Evolutionary conservation across 495 filamentous ascomycete species (phyloP).

Genomic region (Penicillium lagena): DNA sequence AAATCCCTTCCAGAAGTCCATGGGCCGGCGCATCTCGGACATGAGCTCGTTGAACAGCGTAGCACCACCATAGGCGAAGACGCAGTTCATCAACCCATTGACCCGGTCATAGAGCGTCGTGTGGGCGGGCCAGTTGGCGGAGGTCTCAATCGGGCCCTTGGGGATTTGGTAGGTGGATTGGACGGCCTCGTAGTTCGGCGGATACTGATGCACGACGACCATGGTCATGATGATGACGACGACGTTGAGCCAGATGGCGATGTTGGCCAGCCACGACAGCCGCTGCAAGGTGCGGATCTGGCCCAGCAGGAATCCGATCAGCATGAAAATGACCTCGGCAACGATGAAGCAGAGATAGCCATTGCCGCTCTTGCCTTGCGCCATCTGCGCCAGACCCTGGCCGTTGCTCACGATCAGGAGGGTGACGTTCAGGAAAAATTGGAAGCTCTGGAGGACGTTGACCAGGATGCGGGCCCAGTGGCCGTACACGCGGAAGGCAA

Average conservation of each 20-base stretch:
- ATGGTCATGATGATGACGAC: conserved; percentile 45
- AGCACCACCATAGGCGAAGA: conserved; percentile 54
- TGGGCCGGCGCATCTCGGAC: conserved; percentile 57
- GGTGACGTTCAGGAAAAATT: conserved; percentile 46
- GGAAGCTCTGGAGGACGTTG: conserved; percentile 48
- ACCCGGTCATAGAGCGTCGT: conserved; percentile 30
- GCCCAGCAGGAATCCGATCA: conserved; percentile 25
- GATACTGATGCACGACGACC: conserved; percentile 41
- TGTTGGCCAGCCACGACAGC: conserved; percentile 49
- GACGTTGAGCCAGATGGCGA: conserved; percentile 49
- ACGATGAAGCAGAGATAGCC: conserved; percentile 25
- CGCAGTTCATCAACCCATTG: conserved; percentile 52
- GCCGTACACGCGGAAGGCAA: conserved; percentile 51
- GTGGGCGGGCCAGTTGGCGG: conserved; percentile 11
- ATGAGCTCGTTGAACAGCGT: conserved; percentile 58
- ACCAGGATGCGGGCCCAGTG: conserved; percentile 40
- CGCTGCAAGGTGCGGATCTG: conserved; percentile 44
- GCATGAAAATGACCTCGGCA: conserved; percentile 26
- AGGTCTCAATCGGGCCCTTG: conserved; percentile 20
- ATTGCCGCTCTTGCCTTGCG: conserved; percentile 13
- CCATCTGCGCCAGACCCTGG: conserved; percentile 48
- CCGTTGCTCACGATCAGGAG: conserved; percentile 49
- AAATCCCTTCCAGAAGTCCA: conserved; percentile 57
- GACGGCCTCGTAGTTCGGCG: conserved; percentile 39
- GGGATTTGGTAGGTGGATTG: conserved; percentile 5